phyloP scores from a whole-genome alignment of 2,329 filamentous ascomycete genomes.

The Bipolaris oryzae region DNA sequence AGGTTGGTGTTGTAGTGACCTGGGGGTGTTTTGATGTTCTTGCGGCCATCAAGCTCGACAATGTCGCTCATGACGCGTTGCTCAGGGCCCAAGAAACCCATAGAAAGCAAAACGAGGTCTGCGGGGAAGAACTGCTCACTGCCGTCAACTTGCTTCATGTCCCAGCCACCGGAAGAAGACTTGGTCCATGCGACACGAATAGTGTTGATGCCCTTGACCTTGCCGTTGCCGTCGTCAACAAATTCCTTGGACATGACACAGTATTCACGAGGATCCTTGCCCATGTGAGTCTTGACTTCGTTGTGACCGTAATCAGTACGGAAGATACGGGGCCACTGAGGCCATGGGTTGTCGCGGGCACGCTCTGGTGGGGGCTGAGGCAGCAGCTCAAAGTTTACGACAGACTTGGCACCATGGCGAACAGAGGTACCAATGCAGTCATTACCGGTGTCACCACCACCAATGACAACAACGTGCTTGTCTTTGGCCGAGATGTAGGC shows the following conservation, averaged over 20 bases:
- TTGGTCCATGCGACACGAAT: constrained; percentile 96
- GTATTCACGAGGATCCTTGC: constrained; percentile 94
- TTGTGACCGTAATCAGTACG: constrained; percentile 97
- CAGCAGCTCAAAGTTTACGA: constrained; percentile 94
- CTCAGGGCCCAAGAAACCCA: constrained; percentile 97
- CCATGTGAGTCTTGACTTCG: constrained; percentile 94
- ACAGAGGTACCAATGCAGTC: constrained; percentile 97
- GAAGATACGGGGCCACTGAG: constrained; percentile 97
- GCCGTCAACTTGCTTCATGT: constrained; percentile 96
- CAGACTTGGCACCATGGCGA: constrained; percentile 92
- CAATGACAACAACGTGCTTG: constrained; percentile 96
- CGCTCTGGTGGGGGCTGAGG: constrained; percentile 91
- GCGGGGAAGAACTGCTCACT: constrained; percentile 96
- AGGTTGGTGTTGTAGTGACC: constrained; percentile 90
- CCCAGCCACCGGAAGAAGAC: constrained; percentile 87
- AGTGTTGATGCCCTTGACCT: constrained; percentile 95
- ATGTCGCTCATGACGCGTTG: constrained; percentile 84
- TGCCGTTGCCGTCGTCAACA: constrained; percentile 83
- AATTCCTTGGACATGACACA: constrained; percentile 99
- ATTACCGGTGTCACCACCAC: constrained; percentile 96
- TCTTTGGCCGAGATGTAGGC: constrained; percentile 92
- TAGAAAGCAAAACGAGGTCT: constrained; percentile 90
- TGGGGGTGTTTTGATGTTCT: constrained; percentile 92
- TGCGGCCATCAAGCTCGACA: constrained; percentile 88
- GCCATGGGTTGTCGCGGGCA: constrained; percentile 95